Conservation (phyloP, 139 green algal species). For the Astrephomene gubernaculifera region DNA sequence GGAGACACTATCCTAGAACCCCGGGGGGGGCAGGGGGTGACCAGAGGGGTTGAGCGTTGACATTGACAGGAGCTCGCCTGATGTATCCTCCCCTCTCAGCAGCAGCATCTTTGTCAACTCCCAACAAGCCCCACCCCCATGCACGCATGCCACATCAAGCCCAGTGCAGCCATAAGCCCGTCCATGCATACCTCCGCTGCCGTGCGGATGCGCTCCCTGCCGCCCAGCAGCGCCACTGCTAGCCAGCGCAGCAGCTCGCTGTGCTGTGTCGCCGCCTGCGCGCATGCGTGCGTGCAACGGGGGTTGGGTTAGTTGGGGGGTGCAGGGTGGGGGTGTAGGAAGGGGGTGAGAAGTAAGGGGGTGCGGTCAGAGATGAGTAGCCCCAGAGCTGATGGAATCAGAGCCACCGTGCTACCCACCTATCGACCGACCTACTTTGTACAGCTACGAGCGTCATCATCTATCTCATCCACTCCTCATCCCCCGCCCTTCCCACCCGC, state of each 20-base stretch:
- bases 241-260: constrained; percentile 11
- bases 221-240: neutral
- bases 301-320: neutral
- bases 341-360: neutral
- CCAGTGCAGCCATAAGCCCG: neutral
- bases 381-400: neutral
- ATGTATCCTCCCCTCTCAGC: too few species aligned
- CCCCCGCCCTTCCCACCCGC: neutral
- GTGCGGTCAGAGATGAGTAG: neutral
- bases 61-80: too few species aligned
- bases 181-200: neutral
- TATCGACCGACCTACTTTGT: too few species aligned
- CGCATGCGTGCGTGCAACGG: neutral
- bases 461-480: neutral
- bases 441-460: too few species aligned
- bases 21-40: too few species aligned
- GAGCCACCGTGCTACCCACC: neutral
- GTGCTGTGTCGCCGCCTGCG: neutral
- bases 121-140: too few species aligned
- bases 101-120: too few species aligned
- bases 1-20: too few species aligned
- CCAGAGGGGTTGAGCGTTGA: too few species aligned
- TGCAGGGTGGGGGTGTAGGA: neutral
- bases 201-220: neutral
- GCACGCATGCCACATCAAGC: neutral